These are phyloP conservation scores for Fusarium incarnatum DNA, from an alignment of 2,329 filamentous ascomycete species.

Conservation along the genomic window DNA sequence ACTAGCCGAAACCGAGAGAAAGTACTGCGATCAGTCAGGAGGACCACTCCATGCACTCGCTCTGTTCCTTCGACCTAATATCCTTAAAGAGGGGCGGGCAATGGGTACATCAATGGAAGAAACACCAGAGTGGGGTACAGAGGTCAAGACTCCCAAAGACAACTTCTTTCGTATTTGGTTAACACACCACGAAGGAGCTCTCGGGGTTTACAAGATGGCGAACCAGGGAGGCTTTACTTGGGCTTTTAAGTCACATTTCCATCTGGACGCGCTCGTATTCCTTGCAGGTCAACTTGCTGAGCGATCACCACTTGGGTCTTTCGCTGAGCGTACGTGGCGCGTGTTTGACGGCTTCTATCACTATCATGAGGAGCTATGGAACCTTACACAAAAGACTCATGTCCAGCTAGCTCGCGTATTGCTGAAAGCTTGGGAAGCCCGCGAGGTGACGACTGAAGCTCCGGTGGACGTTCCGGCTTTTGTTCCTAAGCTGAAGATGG, in stretches of 20 bases:
- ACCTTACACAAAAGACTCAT: background rate
- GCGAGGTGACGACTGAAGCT: background rate
- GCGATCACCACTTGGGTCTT: background rate
- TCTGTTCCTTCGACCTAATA: background rate
- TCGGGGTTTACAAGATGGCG: background rate
- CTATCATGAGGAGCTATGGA: conserved; percentile 9
- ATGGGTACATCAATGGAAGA: conserved; percentile 8
- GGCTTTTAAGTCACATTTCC: background rate
- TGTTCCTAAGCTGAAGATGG: background rate
- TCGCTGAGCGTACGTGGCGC: conserved; percentile 8
- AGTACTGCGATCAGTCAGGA: conserved; percentile 5
- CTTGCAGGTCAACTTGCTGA: background rate
- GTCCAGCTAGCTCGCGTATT: conserved; percentile 4
- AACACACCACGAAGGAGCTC: background rate
- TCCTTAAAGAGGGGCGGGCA: background rate
- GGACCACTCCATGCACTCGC: background rate
- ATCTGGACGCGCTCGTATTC: conserved; percentile 10
- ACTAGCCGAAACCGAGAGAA: background rate
- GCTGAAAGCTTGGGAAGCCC: background rate
- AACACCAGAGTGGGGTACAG: conserved; percentile 15
- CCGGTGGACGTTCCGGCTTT: background rate
- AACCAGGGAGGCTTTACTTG: background rate
- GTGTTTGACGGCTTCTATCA: conserved; percentile 8
- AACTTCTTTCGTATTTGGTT: conserved; percentile 22
- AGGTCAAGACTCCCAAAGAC: background rate